Conservation (phyloP, 176 grass and related monocot species). For the Triticum monococcum region DNA sequence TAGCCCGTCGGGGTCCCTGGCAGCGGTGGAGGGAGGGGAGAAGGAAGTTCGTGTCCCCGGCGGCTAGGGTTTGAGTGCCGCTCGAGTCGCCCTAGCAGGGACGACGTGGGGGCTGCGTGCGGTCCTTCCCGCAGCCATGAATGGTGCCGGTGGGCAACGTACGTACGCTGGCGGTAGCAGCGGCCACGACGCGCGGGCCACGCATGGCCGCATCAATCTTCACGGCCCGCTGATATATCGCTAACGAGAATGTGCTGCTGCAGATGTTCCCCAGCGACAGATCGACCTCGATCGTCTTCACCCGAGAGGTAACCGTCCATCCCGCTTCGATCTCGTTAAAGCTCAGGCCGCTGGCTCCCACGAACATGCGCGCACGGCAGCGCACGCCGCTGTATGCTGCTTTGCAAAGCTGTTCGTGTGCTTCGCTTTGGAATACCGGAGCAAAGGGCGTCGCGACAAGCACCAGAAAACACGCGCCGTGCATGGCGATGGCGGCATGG, state of each 20-base stretch:
- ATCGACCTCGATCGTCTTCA: no score
- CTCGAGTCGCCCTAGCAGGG: no score
- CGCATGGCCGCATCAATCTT: neutral
- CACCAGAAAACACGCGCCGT: neutral
- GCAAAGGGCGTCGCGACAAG: constrained; percentile 48
- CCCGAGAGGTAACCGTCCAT: neutral
- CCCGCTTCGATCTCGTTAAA: neutral
- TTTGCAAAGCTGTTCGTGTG: neutral
- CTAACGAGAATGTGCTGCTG: neutral
- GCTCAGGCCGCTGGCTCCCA: neutral
- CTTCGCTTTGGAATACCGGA: constrained; percentile 4
- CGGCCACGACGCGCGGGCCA: neutral
- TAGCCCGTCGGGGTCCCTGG: no score
- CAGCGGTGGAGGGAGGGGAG: no score
- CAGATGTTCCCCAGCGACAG: no score
- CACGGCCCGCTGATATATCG: neutral
- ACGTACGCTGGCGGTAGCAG: neutral
- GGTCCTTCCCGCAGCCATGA: no score
- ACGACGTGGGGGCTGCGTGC: no score
- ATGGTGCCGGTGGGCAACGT: neutral
- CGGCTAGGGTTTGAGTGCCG: no score
- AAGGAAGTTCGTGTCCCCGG: no score
- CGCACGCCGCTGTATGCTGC: neutral
- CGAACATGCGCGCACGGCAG: neutral
- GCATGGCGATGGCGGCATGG: neutral